phyloP scores from a whole-genome alignment of 2,329 filamentous ascomycete species.

The Neofusicoccum ribis region DNA sequence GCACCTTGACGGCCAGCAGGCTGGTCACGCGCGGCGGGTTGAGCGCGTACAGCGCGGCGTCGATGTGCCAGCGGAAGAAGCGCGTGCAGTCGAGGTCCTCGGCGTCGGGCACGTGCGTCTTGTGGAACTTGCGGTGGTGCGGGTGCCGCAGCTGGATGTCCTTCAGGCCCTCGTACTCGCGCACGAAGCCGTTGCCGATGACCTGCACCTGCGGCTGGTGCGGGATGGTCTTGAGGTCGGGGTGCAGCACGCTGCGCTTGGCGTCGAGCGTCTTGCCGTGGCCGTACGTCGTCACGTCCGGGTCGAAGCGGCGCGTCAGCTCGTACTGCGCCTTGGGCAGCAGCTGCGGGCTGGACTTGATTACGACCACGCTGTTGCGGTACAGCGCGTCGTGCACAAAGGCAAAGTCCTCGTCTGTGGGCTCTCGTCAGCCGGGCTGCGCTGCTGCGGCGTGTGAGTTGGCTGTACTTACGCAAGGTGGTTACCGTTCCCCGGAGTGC shows the following conservation, averaged over 20 bases:
- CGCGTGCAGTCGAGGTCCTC: slow-evolving; percentile 59
- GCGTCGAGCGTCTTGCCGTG: slow-evolving; percentile 74
- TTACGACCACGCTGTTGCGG: slow-evolving; percentile 65
- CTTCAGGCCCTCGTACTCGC: slow-evolving; percentile 68
- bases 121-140: slow-evolving; percentile 76
- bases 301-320: slow-evolving; percentile 73
- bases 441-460: not conserved
- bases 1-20: slow-evolving; percentile 72
- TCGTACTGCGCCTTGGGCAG: slow-evolving; percentile 72
- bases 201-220: slow-evolving; percentile 79
- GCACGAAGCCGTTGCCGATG: slow-evolving; percentile 72
- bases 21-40: slow-evolving; percentile 74
- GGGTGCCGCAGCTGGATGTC: slow-evolving; percentile 71
- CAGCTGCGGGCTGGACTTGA: slow-evolving; percentile 66
- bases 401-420: slow-evolving; percentile 62
- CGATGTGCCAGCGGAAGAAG: slow-evolving; percentile 80
- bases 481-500: slow-evolving; percentile 63
- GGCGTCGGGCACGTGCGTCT: slow-evolving; percentile 61
- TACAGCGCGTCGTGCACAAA: slow-evolving; percentile 67
- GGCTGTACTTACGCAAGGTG: slow-evolving; percentile 41
- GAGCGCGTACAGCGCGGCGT: slow-evolving; percentile 73
- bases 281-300: slow-evolving; percentile 64
- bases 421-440: not conserved
- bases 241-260: slow-evolving; percentile 68
- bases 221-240: slow-evolving; percentile 77